Evolutionary conservation across 2,329 filamentous ascomycete genomes (phyloP), one percentile per base, ranked within the genome.

Genomic region (Leptographium radiaticola): DNA sequence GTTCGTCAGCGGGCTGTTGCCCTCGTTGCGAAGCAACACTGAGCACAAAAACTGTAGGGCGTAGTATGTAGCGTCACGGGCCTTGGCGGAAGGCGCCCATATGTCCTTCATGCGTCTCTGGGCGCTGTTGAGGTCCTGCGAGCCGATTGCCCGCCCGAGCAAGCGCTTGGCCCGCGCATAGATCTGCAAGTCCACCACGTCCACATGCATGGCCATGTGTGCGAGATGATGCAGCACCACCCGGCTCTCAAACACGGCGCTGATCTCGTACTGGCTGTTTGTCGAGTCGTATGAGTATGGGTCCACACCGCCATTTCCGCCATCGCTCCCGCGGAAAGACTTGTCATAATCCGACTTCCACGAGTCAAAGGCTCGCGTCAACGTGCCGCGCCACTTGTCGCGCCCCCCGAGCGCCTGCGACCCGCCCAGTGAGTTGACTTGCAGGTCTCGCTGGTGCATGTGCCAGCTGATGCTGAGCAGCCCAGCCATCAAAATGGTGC

Each of bases 181-280:
- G 59, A 97, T 94, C 68, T 97, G 91, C 63, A 89, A 91, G 66
- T 97, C 91, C n/a, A 95, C 87, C 53, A 97, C 89, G 64, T 97
- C 91, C 30, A 95, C 89, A 64, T 97, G 89, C 79, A 95, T 95
- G 4, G 89, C 89, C 88, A 98, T 96, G 67, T 97, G 93, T 0
- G 93, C 93, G 13, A 98, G 74, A 62, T 95, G 89, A 64, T 97
- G 90, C 46, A 97, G 74, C 33, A 95, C 91, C 2, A 86, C 94
- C 20, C 89, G 81, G 58, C 86, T 89, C 66, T 96, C 89, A 61
- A 93, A 91, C 34, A 94, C 83, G 15, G 79, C 70, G 54, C 75
- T 79, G 51, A 73, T 69, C 56, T 81, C 75, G 61, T 84, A 84
- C 57, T 86, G 81, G 34, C 42, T 55, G 44, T 54, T 51, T 45